Evolutionary conservation across 1,284 basidiomycete genomes (phyloP).

Genomic region (Pyrrhoderma lamaoense): DNA sequence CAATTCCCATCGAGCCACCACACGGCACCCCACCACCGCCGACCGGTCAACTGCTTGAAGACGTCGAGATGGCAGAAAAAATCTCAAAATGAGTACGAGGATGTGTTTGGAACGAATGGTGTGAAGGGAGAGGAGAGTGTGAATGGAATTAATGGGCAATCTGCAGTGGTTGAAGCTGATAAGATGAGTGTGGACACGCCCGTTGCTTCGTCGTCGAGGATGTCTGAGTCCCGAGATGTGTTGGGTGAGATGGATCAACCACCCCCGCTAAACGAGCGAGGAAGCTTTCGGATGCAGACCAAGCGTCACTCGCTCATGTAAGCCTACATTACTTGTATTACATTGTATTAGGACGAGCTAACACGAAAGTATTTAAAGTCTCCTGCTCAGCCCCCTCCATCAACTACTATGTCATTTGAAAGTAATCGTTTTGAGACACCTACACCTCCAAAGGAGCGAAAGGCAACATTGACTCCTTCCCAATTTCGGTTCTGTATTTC

Average conservation of each 20-base stretch:
- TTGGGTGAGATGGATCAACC: conserved; percentile 48
- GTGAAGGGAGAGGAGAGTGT: conserved; percentile 3
- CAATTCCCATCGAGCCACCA: conserved; percentile 39
- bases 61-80: conserved; percentile 44
- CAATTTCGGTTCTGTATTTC: conserved; percentile 83
- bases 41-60: conserved; percentile 39
- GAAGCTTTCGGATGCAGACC: conserved; percentile 47
- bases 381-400: conserved; percentile 45
- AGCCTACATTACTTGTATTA: conserved; percentile 38
- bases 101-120: conserved; percentile 10
- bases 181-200: conserved; percentile 11
- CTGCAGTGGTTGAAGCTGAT: conserved; percentile 3
- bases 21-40: conserved; percentile 41
- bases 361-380: conserved; percentile 50
- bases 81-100: conserved; percentile 19
- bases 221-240: neutral
- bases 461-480: conserved; percentile 42
- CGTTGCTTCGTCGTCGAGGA: conserved; percentile 11
- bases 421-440: conserved; percentile 31
- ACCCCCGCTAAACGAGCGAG: conserved; percentile 64
- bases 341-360: conserved; percentile 48
- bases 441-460: conserved; percentile 21
- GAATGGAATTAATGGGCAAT: conserved; percentile 5
- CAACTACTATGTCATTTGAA: neutral
- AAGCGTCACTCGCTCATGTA: conserved; percentile 54